Evolutionary conservation across 768 basidiomycete species (phyloP).

Genomic region (Agaricus subrufescens): DNA sequence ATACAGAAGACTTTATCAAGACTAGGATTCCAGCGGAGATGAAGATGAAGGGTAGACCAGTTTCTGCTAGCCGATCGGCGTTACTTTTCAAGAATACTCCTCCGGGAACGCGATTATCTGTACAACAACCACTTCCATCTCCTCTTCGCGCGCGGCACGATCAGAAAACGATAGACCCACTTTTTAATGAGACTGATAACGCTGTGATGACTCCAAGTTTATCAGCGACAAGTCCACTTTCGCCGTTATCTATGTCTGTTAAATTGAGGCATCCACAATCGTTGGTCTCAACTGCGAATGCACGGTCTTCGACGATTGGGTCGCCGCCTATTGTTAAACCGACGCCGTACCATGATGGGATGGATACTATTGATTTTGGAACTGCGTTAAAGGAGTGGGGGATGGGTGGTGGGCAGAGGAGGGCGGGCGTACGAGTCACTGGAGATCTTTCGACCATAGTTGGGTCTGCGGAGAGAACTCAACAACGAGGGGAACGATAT

Average conservation of each 20-base stretch:
- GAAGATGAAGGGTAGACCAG: conserved; percentile 9
- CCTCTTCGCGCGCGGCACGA: not conserved
- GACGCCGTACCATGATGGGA: too few species aligned
- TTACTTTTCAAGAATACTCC: not conserved
- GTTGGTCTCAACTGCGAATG: conserved; percentile 1
- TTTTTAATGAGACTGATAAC: conserved; percentile 3
- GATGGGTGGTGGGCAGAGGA: not conserved
- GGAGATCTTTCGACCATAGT: not conserved
- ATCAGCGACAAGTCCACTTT: not conserved
- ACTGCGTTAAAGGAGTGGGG: conserved; percentile 15
- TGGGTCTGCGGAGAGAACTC: too few species aligned
- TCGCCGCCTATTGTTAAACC: too few species aligned
- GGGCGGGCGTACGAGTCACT: not conserved
- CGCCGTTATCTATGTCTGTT: conserved; percentile 7
- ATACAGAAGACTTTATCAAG: conserved; percentile 15
- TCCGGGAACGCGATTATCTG: not conserved
- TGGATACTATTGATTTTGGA: conserved; percentile 4
- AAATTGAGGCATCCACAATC: conserved; percentile 6
- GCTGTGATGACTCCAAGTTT: not conserved
- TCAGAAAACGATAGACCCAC: not conserved
- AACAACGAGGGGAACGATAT: too few species aligned
- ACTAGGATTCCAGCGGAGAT: conserved; percentile 10
- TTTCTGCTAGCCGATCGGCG: not conserved
- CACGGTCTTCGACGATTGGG: not conserved
- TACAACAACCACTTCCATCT: not conserved